phyloP scores from a whole-genome alignment of 257 asterid species.

The Voacanga thouarsii region DNA sequence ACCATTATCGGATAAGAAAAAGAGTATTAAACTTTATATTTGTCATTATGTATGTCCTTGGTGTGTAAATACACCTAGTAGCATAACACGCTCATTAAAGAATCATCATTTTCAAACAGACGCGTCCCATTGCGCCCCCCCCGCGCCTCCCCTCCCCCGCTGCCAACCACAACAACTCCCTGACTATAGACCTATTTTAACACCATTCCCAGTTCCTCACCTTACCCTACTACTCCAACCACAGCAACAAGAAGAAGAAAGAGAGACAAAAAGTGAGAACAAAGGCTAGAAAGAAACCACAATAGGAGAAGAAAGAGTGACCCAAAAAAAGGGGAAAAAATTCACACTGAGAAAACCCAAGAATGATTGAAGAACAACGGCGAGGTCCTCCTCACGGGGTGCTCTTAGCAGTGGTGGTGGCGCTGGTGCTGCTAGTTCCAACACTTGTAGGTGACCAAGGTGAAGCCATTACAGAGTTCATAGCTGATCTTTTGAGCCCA shows the following conservation, averaged over 20 bases:
- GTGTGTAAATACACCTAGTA: no score
- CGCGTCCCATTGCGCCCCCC: not conserved
- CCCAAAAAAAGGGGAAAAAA: not conserved
- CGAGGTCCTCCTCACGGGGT: conserved; percentile 80
- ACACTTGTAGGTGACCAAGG: conserved; percentile 71
- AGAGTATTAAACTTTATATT: no score
- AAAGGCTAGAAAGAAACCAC: not conserved
- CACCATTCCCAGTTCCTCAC: not conserved
- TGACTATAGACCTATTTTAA: not conserved
- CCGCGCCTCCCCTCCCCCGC: not conserved
- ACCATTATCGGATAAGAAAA: no score
- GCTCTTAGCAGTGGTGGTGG: conserved; percentile 67
- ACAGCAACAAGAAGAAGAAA: not conserved
- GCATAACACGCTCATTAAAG: not conserved
- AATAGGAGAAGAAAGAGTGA: not conserved
- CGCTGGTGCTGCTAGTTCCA: conserved; percentile 54
- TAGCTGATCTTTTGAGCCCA: conserved; percentile 75
- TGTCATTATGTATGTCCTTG: no score
- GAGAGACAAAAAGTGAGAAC: not conserved
- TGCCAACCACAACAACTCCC: no score
- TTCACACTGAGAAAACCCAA: not conserved
- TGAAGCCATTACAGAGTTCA: conserved; percentile 75
- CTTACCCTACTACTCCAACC: conserved; percentile 1
- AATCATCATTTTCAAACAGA: conserved; percentile 3
- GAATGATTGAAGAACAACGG: conserved; percentile 63